Evolutionary conservation across 2,329 filamentous ascomycete genomes (phyloP), one percentile per base, ranked within the genome.

Genomic region (Colletotrichum musicola): DNA sequence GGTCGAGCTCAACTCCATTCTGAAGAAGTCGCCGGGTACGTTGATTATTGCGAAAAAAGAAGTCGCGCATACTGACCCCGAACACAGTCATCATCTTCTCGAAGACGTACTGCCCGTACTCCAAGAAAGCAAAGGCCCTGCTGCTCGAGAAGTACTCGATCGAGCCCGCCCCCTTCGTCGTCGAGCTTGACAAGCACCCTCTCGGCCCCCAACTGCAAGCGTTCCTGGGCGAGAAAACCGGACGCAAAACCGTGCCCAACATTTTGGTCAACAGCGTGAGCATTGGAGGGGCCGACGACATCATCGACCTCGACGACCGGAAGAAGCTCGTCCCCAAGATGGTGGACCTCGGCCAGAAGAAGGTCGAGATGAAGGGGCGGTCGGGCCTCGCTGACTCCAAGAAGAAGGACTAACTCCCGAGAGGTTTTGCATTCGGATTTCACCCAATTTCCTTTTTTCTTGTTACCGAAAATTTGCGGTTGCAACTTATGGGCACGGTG

Each of bases 41-140:
- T 42, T 22, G 13, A 4, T 9, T 22, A 54, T 27, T 30, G n/a
- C 38, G 22, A 61, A 16, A 16, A 64, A 49, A 12, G 62, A 63
- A 42, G 13, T 14, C 14, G 40, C 53, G 49, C 71, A 58, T 62
- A 7, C 27, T 62, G 30, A 62, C 55, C 46, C 40, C 74, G 18
- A 25, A 10, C 13, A 30, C 72, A 96, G 94, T 98, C 69, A 93
- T 98, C 78, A 93, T 99, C 74, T 98, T 98, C 83, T 97, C 94
- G 72, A 98, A 99, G 81, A 89, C 92, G 1, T 97, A 95, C 82
- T 99, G 96, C 80, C 94, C 92, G 1, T 91, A 88, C 81, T 98
- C 94, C 59, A 92, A 90, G 77, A 90, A 89, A 73, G 96, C 96
- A 53, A 99, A 99, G 81, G 85, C 86, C 50, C 88, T 98, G 64